Evolutionary conservation across 805 yeast genomes (phyloP).

Genomic region (Saccharomyces eubayanus): DNA sequence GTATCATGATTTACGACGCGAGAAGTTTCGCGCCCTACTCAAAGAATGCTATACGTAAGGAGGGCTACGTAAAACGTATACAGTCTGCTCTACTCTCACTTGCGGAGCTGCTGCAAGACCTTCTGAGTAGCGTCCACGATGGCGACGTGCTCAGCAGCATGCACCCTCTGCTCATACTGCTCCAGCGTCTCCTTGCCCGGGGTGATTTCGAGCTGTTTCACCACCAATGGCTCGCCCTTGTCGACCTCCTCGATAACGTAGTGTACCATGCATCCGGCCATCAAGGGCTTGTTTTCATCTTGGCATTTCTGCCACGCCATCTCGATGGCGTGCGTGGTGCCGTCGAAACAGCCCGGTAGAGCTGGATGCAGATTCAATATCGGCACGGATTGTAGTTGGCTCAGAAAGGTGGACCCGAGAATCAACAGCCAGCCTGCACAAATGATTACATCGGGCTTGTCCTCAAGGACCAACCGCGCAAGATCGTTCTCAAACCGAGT

Average conservation of each 20-base stretch:
- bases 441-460: conserved; percentile 74
- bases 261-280: conserved; percentile 95
- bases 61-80: too few species aligned
- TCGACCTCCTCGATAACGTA: conserved; percentile 94
- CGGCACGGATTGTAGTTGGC: conserved; percentile 57
- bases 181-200: conserved; percentile 67
- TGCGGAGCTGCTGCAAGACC: conserved; percentile 34
- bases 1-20: not conserved
- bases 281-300: conserved; percentile 45
- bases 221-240: conserved; percentile 81
- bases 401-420: conserved; percentile 65
- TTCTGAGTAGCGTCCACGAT: conserved; percentile 83
- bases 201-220: conserved; percentile 62
- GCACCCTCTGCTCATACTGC: conserved; percentile 75
- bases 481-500: conserved; percentile 69
- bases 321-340: conserved; percentile 87
- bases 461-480: conserved; percentile 55
- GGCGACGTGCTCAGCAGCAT: conserved; percentile 76
- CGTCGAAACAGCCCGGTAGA: conserved; percentile 93
- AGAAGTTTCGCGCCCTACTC: not conserved
- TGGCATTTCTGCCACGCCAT: conserved; percentile 95
- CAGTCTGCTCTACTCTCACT: not conserved
- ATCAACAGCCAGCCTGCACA: conserved; percentile 99
- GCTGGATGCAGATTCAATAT: conserved; percentile 96
- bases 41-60: not conserved